phyloP scores from a whole-genome alignment of 2,329 filamentous ascomycete species.

The Hypoxylon sp. region DNA sequence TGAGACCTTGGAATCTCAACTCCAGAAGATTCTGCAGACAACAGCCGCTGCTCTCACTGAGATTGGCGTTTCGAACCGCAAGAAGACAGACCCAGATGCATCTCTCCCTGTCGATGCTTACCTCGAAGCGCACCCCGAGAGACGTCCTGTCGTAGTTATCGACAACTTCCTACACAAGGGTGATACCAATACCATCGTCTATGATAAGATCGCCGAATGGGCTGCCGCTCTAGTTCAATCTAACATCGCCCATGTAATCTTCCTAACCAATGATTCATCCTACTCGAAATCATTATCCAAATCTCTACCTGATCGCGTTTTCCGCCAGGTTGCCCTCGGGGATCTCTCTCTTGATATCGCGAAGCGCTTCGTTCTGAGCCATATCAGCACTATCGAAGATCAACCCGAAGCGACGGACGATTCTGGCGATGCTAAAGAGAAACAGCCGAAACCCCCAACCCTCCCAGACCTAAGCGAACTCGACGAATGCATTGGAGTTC shows the following conservation, averaged over 20 bases:
- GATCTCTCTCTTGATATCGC: slow-evolving; percentile 90
- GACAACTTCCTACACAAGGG: slow-evolving; percentile 92
- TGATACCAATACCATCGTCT: slow-evolving; percentile 75
- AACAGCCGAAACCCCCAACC: slow-evolving; percentile 48
- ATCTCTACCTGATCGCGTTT: slow-evolving; percentile 90
- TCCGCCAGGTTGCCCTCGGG: slow-evolving; percentile 86
- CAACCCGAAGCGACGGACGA: slow-evolving; percentile 52
- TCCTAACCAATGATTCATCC: slow-evolving; percentile 90
- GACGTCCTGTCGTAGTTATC: slow-evolving; percentile 85
- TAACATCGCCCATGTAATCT: slow-evolving; percentile 94
- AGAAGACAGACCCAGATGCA: slow-evolving; percentile 80
- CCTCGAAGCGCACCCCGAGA: slow-evolving; percentile 89
- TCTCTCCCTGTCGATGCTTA: slow-evolving; percentile 86
- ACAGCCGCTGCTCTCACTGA: slow-evolving; percentile 83
- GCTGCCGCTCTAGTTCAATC: slow-evolving; percentile 86
- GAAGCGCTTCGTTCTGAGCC: slow-evolving; percentile 89
- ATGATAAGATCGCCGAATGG: slow-evolving; percentile 90
- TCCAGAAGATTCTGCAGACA: slow-evolving; percentile 90
- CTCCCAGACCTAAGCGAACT: slow-evolving; percentile 74
- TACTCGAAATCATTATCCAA: slow-evolving; percentile 90
- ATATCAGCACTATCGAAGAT: slow-evolving; percentile 71
- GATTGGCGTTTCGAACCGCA: slow-evolving; percentile 78
- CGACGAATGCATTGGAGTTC: slow-evolving; percentile 82
- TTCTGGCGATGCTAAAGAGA: slow-evolving; percentile 49
- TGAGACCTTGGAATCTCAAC: slow-evolving; percentile 89